These are phyloP conservation scores for Pythium dissimile DNA, from an alignment of 352 stramenopile species.

Conservation along the genomic window DNA sequence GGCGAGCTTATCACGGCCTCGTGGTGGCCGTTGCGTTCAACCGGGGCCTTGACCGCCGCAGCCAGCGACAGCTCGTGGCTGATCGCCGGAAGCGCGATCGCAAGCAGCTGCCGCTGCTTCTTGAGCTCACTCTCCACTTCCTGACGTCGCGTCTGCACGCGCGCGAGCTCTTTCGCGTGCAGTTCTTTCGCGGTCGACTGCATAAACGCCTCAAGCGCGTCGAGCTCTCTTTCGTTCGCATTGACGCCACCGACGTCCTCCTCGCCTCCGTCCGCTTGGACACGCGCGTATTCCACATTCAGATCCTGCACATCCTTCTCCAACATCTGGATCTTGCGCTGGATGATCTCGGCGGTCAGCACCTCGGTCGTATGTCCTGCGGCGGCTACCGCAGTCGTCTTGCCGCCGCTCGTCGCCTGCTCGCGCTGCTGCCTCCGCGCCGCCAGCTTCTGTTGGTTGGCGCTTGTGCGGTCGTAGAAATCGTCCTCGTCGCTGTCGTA, in stretches of 20 bases:
- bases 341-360: conserved; percentile 57
- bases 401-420: conserved; percentile 4
- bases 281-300: conserved; percentile 15
- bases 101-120: conserved; percentile 44
- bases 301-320: conserved; percentile 35
- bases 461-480: conserved; percentile 71
- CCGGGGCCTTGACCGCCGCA: too few relatives aligned
- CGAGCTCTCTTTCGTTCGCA: conserved; percentile 31
- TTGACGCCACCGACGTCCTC: conserved; percentile 20
- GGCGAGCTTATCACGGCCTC: too few relatives aligned
- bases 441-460: conserved; percentile 48
- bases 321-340: conserved; percentile 35
- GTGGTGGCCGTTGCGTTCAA: too few relatives aligned
- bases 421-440: conserved; percentile 16
- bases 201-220: conserved; percentile 73
- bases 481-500: conserved; percentile 77
- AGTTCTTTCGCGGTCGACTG: conserved; percentile 46
- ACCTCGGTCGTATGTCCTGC: conserved; percentile 15
- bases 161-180: conserved; percentile 29
- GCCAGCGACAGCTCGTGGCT: neutral
- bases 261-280: conserved; percentile 17
- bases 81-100: conserved; percentile 53
- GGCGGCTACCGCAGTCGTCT: conserved; percentile 8
- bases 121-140: conserved; percentile 39
- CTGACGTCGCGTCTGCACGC: conserved; percentile 21